Evolutionary conservation across 352 stramenopile genomes (phyloP).

Genomic region (Globisporangium megalacanthum): DNA sequence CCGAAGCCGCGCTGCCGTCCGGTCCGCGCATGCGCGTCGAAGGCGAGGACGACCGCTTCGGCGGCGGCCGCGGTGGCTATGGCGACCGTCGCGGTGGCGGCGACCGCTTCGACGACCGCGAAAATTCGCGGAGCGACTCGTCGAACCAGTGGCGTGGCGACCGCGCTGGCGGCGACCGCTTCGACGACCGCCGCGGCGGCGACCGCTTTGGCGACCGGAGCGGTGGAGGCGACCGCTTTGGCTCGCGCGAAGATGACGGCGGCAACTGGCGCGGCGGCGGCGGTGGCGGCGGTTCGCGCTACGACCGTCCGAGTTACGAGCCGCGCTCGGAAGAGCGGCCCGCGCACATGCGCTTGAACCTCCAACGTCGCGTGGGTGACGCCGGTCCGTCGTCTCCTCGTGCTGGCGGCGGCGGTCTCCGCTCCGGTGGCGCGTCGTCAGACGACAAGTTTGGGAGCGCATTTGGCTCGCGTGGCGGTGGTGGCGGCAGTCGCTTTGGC

Average conservation of each 20-base stretch:
- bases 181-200: conserved; percentile 16
- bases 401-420: conserved; percentile 15
- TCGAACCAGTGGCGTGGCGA: conserved; percentile 53
- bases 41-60: conserved; percentile 46
- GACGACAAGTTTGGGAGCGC: conserved; percentile 53
- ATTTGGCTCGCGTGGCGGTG: conserved; percentile 24
- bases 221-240: conserved; percentile 22
- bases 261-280: conserved; percentile 9
- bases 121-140: conserved; percentile 36
- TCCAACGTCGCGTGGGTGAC: conserved; percentile 39
- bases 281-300: conserved; percentile 36
- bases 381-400: conserved; percentile 18
- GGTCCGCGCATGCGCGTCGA: conserved; percentile 40
- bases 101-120: conserved; percentile 23
- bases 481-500: conserved; percentile 14
- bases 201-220: conserved; percentile 15
- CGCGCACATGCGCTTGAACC: conserved; percentile 73
- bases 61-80: conserved; percentile 34
- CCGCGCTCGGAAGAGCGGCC: conserved; percentile 59
- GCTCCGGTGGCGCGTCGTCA: conserved; percentile 2
- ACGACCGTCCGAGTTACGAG: conserved; percentile 61
- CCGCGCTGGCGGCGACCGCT: conserved; percentile 21
- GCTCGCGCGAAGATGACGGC: conserved; percentile 8
- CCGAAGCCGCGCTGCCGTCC: conserved; percentile 50
- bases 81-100: conserved; percentile 21